Evolutionary conservation across 2,329 filamentous ascomycete species (phyloP), one percentile per base, ranked within the genome.

Genomic region (Fusarium sp.): DNA sequence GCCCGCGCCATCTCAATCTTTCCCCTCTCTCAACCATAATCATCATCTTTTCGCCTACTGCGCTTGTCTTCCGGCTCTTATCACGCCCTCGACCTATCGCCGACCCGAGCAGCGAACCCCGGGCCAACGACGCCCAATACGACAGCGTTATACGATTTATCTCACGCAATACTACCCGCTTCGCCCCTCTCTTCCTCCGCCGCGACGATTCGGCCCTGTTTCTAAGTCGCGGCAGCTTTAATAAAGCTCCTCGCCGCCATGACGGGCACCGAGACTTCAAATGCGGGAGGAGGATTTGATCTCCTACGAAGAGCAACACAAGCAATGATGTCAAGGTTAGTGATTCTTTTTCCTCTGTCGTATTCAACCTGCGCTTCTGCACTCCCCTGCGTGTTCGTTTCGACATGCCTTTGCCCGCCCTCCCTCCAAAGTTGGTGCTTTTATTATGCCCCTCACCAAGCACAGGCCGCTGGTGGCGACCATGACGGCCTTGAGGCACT

Each of bases 251-350:
- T 61, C 64, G 60, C 64, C 64, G 69, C 63, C 70, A 86, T 86
- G 84, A 79, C 83, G 70, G 80, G 80, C 76, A 76, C 79, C 58
- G 81, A 83, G 72, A 75, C 73, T 61, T 72, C 75, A 54, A 77
- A 76, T 69, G 71, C 72, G 31, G 79, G 81, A 70, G 79, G 81
- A 66, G 79, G 81, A 65, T 85, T 82, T 68, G 85, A 88, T 74
- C 77, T 88, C 66, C 74, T 88, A 64, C 79, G 83, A 71, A 80
- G 84, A 73, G 85, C 85, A 61, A 88, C 85, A n/a, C 84, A 87
- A 70, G 82, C 82, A 67, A 83, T 87, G 81, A 85, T 88, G 83
- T 86, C 84, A 76, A 87, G 78, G 84, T 86, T 81, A 74, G 84
- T 81, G 55, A 46, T 48, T 61, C 48, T 64, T 68, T 60, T 65